Conservation (phyloP, 192 early-diverging fungal genomes). For the Entomortierella lignicola region DNA sequence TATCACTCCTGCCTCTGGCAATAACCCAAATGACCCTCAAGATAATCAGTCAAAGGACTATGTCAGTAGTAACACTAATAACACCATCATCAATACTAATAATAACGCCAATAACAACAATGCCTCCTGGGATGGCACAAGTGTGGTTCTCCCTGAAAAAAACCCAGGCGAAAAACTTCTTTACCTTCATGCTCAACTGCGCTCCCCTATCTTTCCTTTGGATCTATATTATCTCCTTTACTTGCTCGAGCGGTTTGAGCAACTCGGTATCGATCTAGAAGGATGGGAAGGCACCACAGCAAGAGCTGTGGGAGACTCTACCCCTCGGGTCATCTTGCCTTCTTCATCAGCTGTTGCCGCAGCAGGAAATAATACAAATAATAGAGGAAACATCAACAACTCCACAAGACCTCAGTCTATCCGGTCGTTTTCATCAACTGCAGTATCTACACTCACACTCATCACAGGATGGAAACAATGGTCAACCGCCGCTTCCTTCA, state of each 20-base stretch:
- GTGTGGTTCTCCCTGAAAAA: slow-evolving; percentile 20
- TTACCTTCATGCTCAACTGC: slow-evolving; percentile 20
- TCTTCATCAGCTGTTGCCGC: not conserved
- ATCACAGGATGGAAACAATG: slow-evolving; percentile 60
- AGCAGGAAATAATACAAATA: not conserved
- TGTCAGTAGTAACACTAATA: no score
- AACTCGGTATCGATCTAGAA: slow-evolving; percentile 45
- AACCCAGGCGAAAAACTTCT: slow-evolving; percentile 29
- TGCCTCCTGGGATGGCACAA: slow-evolving; percentile 34
- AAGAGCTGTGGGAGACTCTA: slow-evolving; percentile 30
- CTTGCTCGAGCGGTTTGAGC: slow-evolving; percentile 48
- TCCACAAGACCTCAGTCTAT: slow-evolving; percentile 52
- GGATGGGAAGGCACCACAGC: slow-evolving; percentile 31
- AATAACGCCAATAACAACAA: not conserved
- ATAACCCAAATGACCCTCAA: not conserved
- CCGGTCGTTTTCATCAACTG: slow-evolving; percentile 53
- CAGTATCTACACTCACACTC: slow-evolving; percentile 55
- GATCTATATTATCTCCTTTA: slow-evolving; percentile 54
- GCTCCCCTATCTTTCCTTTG: slow-evolving; percentile 41
- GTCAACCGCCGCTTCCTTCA: slow-evolving; percentile 40
- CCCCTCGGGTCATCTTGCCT: slow-evolving; percentile 25
- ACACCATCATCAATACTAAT: no score
- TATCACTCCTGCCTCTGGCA: slow-evolving; percentile 10
- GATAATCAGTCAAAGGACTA: no score
- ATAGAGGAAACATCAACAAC: not conserved